These are phyloP conservation scores for Vitis riparia DNA, from an alignment of 164 flowering plant species.

Conservation along the genomic window DNA sequence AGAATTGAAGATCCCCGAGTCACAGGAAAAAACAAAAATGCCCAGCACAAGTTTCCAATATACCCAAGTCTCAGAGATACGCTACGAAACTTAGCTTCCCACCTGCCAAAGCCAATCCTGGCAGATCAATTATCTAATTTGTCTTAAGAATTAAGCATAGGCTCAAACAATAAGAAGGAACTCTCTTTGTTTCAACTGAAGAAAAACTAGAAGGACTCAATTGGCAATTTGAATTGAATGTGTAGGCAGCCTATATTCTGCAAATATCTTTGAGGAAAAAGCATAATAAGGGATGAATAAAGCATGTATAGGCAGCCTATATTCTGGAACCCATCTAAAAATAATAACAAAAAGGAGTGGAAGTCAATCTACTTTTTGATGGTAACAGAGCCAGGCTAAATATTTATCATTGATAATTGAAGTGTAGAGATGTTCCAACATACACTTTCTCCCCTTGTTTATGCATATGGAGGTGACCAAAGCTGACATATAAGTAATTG, in stretches of 20 bases:
- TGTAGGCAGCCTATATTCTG: too few species aligned
- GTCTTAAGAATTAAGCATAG: background rate
- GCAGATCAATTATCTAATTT: background rate
- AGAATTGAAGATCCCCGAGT: slow-evolving; percentile 47
- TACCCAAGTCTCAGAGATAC: slow-evolving; percentile 47
- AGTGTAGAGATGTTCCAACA: slow-evolving; percentile 6
- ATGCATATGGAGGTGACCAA: slow-evolving; percentile 31
- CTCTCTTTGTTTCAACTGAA: too few species aligned
- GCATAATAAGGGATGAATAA: too few species aligned
- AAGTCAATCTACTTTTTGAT: too few species aligned
- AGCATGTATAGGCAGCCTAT: too few species aligned
- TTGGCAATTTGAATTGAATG: too few species aligned
- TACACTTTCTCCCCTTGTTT: slow-evolving; percentile 38
- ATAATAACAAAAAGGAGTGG: too few species aligned
- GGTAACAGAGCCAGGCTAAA: too few species aligned
- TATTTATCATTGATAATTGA: background rate
- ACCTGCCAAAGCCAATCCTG: slow-evolving; percentile 24
- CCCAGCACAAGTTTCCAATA: slow-evolving; percentile 52
- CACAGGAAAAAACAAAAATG: slow-evolving; percentile 70
- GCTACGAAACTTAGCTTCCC: slow-evolving; percentile 44
- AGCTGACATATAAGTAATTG: slow-evolving; percentile 39
- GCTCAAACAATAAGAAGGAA: background rate
- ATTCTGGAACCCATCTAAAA: too few species aligned
- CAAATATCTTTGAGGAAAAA: too few species aligned
- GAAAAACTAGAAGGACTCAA: too few species aligned